Conservation (phyloP, 805 yeast genomes). For the Pichia scutulata region DNA sequence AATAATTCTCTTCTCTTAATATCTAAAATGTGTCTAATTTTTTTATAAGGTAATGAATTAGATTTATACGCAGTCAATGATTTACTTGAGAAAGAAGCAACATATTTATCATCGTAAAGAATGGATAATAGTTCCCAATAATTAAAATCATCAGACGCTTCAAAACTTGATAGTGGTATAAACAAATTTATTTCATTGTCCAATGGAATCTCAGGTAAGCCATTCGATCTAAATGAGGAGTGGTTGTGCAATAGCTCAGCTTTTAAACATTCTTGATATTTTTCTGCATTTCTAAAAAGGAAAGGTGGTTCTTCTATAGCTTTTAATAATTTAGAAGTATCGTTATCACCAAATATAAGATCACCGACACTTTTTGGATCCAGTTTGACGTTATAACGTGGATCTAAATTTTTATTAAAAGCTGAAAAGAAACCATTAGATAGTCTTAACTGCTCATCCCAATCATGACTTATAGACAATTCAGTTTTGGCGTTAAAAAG, state of each 20-base stretch:
- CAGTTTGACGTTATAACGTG: slow-evolving; percentile 10
- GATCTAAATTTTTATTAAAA: slow-evolving; percentile 20
- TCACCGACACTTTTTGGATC: slow-evolving; percentile 17
- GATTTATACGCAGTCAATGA: not conserved
- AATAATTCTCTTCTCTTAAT: slow-evolving; percentile 38
- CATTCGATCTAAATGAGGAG: slow-evolving; percentile 17
- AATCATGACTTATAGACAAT: slow-evolving; percentile 46
- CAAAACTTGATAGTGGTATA: slow-evolving; percentile 18
- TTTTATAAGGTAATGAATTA: slow-evolving; percentile 4
- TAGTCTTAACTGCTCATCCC: slow-evolving; percentile 59
- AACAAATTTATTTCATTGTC: slow-evolving; percentile 27
- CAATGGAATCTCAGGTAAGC: slow-evolving; percentile 31
- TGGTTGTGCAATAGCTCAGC: slow-evolving; percentile 11
- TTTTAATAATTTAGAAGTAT: slow-evolving; percentile 11
- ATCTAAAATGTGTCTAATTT: slow-evolving; percentile 14
- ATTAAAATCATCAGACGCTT: slow-evolving; percentile 10
- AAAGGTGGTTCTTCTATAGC: slow-evolving; percentile 3
- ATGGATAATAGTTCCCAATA: slow-evolving; percentile 55
- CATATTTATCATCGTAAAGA: slow-evolving; percentile 43
- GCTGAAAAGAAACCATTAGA: slow-evolving; percentile 38
- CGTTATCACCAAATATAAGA: slow-evolving; percentile 14
- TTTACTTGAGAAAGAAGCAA: slow-evolving; percentile 12
- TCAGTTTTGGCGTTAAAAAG: slow-evolving; percentile 34
- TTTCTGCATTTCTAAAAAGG: slow-evolving; percentile 5
- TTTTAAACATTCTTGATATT: slow-evolving; percentile 10